Evolutionary conservation across 768 basidiomycete genomes (phyloP).

Genomic region (Russula dissimulans): DNA sequence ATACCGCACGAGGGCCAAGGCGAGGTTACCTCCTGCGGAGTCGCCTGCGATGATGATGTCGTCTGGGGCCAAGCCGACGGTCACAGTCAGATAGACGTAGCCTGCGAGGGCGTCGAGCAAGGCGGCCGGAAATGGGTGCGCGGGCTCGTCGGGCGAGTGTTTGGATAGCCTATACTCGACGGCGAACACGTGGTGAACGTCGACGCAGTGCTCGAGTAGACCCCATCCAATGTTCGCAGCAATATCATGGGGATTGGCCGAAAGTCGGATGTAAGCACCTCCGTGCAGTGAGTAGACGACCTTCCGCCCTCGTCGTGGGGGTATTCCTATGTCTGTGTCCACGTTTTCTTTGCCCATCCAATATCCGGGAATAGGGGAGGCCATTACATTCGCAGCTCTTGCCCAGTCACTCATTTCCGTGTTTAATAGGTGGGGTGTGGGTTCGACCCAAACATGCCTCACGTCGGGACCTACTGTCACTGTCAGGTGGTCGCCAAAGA

Average conservation of each 20-base stretch:
- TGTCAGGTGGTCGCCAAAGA: constrained; percentile 12
- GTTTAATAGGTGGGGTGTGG: constrained; percentile 13
- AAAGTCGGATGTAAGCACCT: constrained; percentile 44
- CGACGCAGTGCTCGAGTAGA: constrained; percentile 21
- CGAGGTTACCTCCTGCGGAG: constrained; percentile 71
- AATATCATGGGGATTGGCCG: constrained; percentile 46
- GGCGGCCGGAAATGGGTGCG: constrained; percentile 63
- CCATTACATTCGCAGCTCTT: not conserved
- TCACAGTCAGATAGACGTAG: constrained; percentile 58
- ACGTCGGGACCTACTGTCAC: constrained; percentile 6
- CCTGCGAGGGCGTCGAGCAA: constrained; percentile 67
- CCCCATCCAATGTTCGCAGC: constrained; percentile 33
- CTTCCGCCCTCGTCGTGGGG: constrained; percentile 42
- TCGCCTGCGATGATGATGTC: constrained; percentile 65
- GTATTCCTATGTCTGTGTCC: constrained; percentile 22
- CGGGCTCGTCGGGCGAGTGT: constrained; percentile 30
- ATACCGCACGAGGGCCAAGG: constrained; percentile 52
- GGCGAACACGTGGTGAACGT: constrained; percentile 43
- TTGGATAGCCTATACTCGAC: constrained; percentile 67
- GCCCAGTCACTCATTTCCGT: constrained; percentile 12
- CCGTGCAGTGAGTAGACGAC: constrained; percentile 58
- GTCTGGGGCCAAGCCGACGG: constrained; percentile 44
- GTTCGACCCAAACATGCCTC: constrained; percentile 19
- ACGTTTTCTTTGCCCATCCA: constrained; percentile 12
- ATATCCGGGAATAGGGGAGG: constrained; percentile 14